These are phyloP conservation scores for Cerrena zonata DNA, from an alignment of 1,284 basidiomycete species.

Conservation along the genomic window DNA sequence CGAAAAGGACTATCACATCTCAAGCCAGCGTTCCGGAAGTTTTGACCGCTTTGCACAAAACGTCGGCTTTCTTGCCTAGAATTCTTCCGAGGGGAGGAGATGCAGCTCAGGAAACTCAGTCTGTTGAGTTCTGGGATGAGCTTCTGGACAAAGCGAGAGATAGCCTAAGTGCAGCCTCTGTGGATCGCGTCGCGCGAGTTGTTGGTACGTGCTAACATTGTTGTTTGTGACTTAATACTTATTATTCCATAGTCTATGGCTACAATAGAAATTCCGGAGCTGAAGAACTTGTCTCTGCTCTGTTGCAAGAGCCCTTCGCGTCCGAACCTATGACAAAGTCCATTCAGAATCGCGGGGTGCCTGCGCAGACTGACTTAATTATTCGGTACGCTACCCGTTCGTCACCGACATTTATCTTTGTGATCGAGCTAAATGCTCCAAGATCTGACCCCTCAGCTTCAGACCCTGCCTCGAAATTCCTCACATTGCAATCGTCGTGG, in stretches of 20 bases:
- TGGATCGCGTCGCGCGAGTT: constrained; percentile 31
- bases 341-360: constrained; percentile 43
- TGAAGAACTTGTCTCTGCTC: constrained; percentile 54
- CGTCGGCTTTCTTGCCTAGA: constrained; percentile 34
- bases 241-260: constrained; percentile 43
- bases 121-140: constrained; percentile 36
- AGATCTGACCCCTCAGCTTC: neutral
- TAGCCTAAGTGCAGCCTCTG: constrained; percentile 27
- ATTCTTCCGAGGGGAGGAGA: constrained; percentile 24
- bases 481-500: constrained; percentile 42
- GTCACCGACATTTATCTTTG: too few relatives aligned
- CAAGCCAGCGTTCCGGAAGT: constrained; percentile 12
- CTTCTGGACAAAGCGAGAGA: constrained; percentile 32
- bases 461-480: neutral
- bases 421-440: neutral
- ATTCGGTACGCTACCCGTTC: neutral
- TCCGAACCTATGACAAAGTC: constrained; percentile 38
- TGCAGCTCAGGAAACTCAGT: constrained; percentile 12
- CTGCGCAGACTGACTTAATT: constrained; percentile 8
- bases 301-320: constrained; percentile 63
- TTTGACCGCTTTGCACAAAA: constrained; percentile 36
- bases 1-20: constrained; percentile 7
- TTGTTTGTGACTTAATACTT: neutral
- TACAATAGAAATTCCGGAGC: constrained; percentile 46
- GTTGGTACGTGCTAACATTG: constrained; percentile 36